Evolutionary conservation across 140 eudicot genomes (phyloP).

Genomic region (Ambrosia hybrid): DNA sequence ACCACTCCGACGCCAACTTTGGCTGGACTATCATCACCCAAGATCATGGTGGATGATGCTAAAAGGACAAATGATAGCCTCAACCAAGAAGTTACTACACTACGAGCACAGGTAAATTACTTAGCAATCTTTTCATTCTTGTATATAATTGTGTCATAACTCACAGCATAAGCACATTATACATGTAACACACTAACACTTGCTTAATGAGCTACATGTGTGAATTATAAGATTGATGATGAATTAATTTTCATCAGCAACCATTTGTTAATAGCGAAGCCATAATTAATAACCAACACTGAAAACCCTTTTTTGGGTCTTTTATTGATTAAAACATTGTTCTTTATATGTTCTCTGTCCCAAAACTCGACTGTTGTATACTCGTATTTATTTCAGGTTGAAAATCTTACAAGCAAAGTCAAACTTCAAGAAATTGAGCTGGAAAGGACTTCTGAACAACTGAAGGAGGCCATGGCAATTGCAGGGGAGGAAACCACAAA

Average conservation of each 20-base stretch:
- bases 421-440: slow-evolving; percentile 79
- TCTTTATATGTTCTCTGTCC: neutral
- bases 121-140: slow-evolving; percentile 1
- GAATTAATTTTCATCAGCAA: too few relatives aligned
- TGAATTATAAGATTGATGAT: too few relatives aligned
- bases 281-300: too few relatives aligned
- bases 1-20: slow-evolving; percentile 47
- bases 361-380: too few relatives aligned
- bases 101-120: slow-evolving; percentile 70
- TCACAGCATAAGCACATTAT: too few relatives aligned
- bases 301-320: too few relatives aligned
- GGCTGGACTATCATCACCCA: slow-evolving; percentile 43
- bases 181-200: too few relatives aligned
- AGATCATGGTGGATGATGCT: slow-evolving; percentile 46
- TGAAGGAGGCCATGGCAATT: slow-evolving; percentile 77
- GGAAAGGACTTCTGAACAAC: slow-evolving; percentile 68
- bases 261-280: too few relatives aligned
- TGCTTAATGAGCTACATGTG: too few relatives aligned
- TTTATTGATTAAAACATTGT: neutral
- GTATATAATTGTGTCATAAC: neutral
- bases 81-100: slow-evolving; percentile 57
- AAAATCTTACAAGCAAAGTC: slow-evolving; percentile 65
- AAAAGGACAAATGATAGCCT: slow-evolving; percentile 52
- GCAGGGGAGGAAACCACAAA: slow-evolving; percentile 89
- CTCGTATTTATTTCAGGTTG: slow-evolving; percentile 51